Base-by-base conservation (phyloP, 23 red algal genomes). In the Chondrus crispus region DNA sequence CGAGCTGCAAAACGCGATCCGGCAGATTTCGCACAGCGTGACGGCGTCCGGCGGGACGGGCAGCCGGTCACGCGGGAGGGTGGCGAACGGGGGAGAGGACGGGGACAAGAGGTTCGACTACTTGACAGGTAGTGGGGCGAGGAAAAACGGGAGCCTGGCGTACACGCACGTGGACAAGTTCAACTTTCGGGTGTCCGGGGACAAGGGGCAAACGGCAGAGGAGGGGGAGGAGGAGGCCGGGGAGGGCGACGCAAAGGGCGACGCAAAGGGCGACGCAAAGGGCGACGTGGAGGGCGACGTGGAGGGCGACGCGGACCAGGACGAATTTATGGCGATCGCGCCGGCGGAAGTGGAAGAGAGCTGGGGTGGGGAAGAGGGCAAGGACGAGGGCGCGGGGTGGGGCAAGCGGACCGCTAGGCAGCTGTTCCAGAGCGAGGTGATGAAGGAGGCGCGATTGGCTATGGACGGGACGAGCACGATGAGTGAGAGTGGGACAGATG, bases 1-100 rank as follows among this genome's bases (percentile, higher is more conserved):
- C 7, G 87, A 90, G 72, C 53, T 90, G 49, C 87, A 73, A 13
- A 69, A 90, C 64, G 87, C 87, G 30, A 90, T 90, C n/a, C 87
- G 60, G 57, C 87, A 75, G 70, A 51, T 90, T 19, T 90, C 87
- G 10, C 87, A 80, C 40, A 80, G 72, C 43, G 87, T 90, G 26
- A 80, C 69, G 26, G 74, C 60, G 40, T 90, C 87, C 37, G 87
- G 72, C 36, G 60, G 60, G 37, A 90, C 74, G 18, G n/a, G n/a
- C n/a, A n/a, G n/a, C n/a, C n/a, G n/a, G n/a, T 64, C 55, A 19
- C 57, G 40, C 11, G 71, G 63, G 16, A 69, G 71, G 69, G 20
- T 90, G 7, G 4, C 72, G 22, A 46, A 37, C 41, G 46, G 43
- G 19, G 48, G 45, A 22, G 49, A 52, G 20, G 69, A 33, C 30